A percentile compares a stretch with the other conserved stretches of the same genome.
Conservation (phyloP, 225 moss, liverwort and hornwort species). For the Thuidium tamariscinum region DNA sequence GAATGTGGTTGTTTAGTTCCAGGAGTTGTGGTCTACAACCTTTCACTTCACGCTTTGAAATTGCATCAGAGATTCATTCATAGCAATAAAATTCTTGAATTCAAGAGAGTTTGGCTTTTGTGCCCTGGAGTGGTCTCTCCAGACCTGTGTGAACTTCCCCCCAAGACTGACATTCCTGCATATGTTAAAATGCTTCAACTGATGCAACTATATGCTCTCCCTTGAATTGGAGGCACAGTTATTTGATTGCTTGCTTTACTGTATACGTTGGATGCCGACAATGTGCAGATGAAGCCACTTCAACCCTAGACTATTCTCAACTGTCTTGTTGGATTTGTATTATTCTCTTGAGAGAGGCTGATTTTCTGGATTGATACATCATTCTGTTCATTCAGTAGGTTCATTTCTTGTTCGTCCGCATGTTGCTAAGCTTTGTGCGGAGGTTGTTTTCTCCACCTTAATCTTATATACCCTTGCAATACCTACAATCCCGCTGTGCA, state of each 20-base stretch:
- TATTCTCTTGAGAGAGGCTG: neutral
- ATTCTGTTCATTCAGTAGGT: constrained; percentile 3
- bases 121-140: neutral
- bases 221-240: neutral
- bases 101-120: neutral
- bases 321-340: constrained; percentile 17
- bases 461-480: neutral
- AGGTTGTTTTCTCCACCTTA: neutral
- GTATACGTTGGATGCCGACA: constrained; percentile 23
- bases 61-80: neutral
- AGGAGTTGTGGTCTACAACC: neutral
- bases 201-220: neutral
- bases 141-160: neutral
- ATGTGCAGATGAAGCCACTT: constrained; percentile 73
- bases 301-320: constrained; percentile 18
- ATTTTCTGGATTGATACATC: constrained; percentile 4
- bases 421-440: constrained; percentile 14
- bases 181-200: neutral
- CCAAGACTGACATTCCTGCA: neutral
- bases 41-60: neutral
- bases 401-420: constrained; percentile 1
- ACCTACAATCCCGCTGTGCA: neutral
- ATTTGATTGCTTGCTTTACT: neutral
- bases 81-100: neutral
- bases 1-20: neutral